Conservation (phyloP, 345 rosid genomes). For the Camelina sativa region DNA sequence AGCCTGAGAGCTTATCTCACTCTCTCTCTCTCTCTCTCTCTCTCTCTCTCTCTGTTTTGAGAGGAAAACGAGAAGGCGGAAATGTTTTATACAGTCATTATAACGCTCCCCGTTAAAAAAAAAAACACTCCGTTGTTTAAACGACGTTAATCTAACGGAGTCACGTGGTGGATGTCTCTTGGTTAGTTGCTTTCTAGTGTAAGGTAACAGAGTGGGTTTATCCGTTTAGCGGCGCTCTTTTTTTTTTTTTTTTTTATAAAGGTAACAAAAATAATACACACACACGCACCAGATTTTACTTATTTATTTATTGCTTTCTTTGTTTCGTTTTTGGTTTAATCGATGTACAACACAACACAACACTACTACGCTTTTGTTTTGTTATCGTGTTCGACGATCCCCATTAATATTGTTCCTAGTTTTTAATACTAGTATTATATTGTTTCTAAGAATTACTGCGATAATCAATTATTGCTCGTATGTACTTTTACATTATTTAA, state of each 20-base stretch:
- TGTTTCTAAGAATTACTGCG: background rate
- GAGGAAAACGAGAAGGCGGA: constrained; percentile 40
- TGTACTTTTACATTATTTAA: background rate
- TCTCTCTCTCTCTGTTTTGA: constrained; percentile 18
- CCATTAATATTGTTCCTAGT: constrained; percentile 10
- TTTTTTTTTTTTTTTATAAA: background rate
- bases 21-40: background rate
- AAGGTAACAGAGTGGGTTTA: constrained; percentile 39
- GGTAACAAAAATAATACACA: constrained; percentile 19
- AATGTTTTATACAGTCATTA: constrained; percentile 35
- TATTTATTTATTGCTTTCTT: constrained; percentile 20
- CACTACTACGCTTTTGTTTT: constrained; percentile 28
- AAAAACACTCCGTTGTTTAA: constrained; percentile 16
- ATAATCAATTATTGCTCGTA: background rate
- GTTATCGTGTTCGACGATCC: constrained; percentile 35
- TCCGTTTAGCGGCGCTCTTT: constrained; percentile 45
- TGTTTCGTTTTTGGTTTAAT: constrained; percentile 18
- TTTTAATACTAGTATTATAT: background rate
- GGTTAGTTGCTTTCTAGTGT: constrained; percentile 34
- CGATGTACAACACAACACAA: constrained; percentile 8
- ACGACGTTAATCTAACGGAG: constrained; percentile 45
- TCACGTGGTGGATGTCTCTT: constrained; percentile 36
- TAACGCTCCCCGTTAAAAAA: constrained; percentile 34
- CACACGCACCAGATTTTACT: constrained; percentile 16
- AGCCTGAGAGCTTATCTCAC: constrained; percentile 34